Evolutionary conservation across 1,284 basidiomycete species (phyloP), one percentile per base, ranked within the genome.

Genomic region (Takashimella koratensis): DNA sequence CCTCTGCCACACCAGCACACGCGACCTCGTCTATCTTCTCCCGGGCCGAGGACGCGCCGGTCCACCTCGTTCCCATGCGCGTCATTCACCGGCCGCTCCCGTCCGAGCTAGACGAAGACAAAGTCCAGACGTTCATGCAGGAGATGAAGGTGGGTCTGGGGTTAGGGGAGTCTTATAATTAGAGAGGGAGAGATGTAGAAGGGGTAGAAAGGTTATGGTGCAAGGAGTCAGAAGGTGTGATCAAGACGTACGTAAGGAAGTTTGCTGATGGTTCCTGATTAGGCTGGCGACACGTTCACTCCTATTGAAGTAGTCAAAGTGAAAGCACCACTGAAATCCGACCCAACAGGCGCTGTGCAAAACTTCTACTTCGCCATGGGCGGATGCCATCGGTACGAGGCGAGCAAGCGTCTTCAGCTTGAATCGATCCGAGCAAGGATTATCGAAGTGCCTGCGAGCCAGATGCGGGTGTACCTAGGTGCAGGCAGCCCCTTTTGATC

Each of bases 301-400:
- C 76, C 77, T 2, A 75, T 78, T 40, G 77, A 78, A 43, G 64
- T 78, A 2, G 60, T 75, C 47, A 68, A 75, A 57, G 74, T 75
- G 5, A 63, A 60, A 45, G 65, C 66, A 2, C 66, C 62, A 20
- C 64, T 73, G 49, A 68, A 68, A 43, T 53, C 47, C 12, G 64
- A 69, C 23, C 63, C 68, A 10, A 56, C 61, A 0, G 62, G 67
- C 3, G 59, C 59, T 0, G 16, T 53, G 2, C 64, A 74, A 30
- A 63, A 57, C 19, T 77, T 74, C 51, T 78, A 77, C 60, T 75
- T 76, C 49, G 63, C 71, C 0, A 71, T 78, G 59, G 77, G 76
- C 0, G 77, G 76, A 0, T 78, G 77, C 58, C 77, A 78, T 36
- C 8, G 71, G 5, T 78, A 67, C 54, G 77, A 78, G 54, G 77